These are phyloP conservation scores for Spathaspora arborariae DNA, from an alignment of 805 yeast genomes.

Conservation along the genomic window DNA sequence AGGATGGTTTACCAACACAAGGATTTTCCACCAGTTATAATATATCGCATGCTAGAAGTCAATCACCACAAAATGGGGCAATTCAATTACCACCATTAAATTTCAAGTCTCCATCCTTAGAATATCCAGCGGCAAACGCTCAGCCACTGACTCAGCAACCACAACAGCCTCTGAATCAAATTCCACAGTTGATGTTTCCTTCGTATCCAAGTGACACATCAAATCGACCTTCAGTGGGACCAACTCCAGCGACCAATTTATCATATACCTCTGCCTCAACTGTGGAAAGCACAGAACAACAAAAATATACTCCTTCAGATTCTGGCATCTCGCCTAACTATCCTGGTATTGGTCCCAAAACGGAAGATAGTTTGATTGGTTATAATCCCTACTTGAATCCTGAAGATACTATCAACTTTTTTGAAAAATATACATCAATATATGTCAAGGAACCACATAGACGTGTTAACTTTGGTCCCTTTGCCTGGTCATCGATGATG, in stretches of 20 bases:
- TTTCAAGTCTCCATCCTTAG: constrained; percentile 1
- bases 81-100: constrained; percentile 11
- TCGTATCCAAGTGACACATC: background rate
- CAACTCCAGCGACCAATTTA: background rate
- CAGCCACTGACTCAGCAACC: background rate
- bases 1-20: background rate
- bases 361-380: constrained; percentile 13
- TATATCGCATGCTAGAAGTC: constrained; percentile 5
- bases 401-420: constrained; percentile 33
- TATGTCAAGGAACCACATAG: constrained; percentile 25
- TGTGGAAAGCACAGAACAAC: background rate
- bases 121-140: background rate
- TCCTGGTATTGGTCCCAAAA: background rate
- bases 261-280: background rate
- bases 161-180: background rate
- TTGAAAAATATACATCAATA: constrained; percentile 29
- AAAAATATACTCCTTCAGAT: background rate
- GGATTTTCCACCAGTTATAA: constrained; percentile 3
- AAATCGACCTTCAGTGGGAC: background rate
- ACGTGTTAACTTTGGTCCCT: constrained; percentile 36
- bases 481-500: constrained; percentile 36
- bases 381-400: constrained; percentile 22
- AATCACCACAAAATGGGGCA: background rate
- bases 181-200: background rate
- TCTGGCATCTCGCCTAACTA: background rate